Evolutionary conservation across 1,284 basidiomycete species (phyloP).

Genomic region (Ganoderma sinense): DNA sequence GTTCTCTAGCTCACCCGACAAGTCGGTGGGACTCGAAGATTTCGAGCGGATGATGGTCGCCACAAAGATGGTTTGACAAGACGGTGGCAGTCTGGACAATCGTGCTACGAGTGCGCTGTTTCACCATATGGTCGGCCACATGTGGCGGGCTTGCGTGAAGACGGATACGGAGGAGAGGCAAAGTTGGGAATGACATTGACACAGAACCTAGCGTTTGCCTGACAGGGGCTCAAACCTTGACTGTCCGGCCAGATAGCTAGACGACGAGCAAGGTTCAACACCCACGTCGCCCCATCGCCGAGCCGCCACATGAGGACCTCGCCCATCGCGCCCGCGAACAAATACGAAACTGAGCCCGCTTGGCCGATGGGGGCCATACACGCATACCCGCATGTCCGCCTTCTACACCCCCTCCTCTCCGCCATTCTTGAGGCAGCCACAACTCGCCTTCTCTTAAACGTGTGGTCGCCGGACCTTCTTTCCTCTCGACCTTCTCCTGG

Average conservation of each 20-base stretch:
- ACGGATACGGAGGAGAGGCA: not conserved
- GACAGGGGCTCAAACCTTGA: not conserved
- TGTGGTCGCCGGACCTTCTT: not conserved
- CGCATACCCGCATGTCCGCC: not conserved
- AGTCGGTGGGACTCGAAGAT: slow-evolving; percentile 69
- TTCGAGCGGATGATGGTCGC: slow-evolving; percentile 77
- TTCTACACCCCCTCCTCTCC: not conserved
- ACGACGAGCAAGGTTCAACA: not conserved
- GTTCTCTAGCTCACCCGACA: slow-evolving; percentile 73
- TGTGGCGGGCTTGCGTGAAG: not conserved
- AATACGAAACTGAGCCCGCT: not conserved
- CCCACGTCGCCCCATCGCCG: not conserved
- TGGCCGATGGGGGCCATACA: not conserved
- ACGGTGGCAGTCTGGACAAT: not conserved
- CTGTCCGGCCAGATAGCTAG: not conserved
- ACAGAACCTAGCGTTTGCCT: not conserved
- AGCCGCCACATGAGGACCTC: not conserved
- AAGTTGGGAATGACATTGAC: not conserved
- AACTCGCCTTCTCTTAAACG: not conserved
- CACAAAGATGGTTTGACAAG: slow-evolving; percentile 50
- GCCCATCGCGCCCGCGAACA: not conserved
- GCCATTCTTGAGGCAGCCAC: not conserved
- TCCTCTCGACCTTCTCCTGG: not conserved
- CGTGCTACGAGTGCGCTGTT: not conserved
- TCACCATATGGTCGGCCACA: not conserved